phyloP scores from a whole-genome alignment of 2,329 filamentous ascomycete species.

The Tolypocladium guangdongense region DNA sequence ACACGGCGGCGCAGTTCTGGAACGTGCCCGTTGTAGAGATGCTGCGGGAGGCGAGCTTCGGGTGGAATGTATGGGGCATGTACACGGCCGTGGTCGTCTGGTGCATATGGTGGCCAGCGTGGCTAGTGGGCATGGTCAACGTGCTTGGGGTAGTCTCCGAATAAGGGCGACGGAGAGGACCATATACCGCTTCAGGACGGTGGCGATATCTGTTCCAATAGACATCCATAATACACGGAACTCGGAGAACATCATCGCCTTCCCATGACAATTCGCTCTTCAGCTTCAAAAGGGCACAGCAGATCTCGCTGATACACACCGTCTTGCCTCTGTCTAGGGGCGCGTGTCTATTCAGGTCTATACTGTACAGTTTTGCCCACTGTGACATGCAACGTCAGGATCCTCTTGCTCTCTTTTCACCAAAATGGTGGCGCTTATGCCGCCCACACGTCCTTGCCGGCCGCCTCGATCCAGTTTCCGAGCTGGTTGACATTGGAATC shows the following conservation, averaged over 20 bases:
- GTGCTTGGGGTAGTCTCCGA: slow-evolving; percentile 30
- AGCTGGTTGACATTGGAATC: slow-evolving; percentile 91
- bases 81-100: slow-evolving; percentile 86
- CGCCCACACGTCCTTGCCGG: slow-evolving; percentile 93
- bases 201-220: background rate
- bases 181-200: background rate
- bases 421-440: slow-evolving; percentile 36
- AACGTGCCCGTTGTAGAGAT: slow-evolving; percentile 40
- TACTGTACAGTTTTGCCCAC: background rate
- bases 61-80: slow-evolving; percentile 82
- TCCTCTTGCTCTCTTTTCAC: background rate
- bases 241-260: background rate
- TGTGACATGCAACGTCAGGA: background rate
- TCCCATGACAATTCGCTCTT: background rate
- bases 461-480: slow-evolving; percentile 92
- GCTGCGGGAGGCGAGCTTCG: slow-evolving; percentile 65
- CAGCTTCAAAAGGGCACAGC: background rate
- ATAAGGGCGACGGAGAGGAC: slow-evolving; percentile 1
- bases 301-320: background rate
- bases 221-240: background rate
- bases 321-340: background rate
- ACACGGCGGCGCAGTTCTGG: slow-evolving; percentile 31
- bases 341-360: background rate
- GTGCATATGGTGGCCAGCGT: slow-evolving; percentile 93
- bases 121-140: slow-evolving; percentile 55